These are phyloP conservation scores for Huntiella omanensis DNA, from an alignment of 2,329 filamentous ascomycete species.

Conservation along the genomic window DNA sequence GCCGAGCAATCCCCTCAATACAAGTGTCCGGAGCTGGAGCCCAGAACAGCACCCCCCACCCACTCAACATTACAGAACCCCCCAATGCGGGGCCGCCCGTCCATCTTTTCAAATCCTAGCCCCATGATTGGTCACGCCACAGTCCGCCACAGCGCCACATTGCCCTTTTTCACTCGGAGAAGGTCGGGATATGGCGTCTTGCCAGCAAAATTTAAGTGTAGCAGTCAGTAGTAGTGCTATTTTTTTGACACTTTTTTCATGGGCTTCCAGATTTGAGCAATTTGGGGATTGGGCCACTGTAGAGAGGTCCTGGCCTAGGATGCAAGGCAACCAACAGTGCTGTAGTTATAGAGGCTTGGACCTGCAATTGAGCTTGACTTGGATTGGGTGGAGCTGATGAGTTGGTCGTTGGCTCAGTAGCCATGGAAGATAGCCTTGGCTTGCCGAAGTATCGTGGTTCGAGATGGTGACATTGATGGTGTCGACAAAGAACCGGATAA, in stretches of 20 bases:
- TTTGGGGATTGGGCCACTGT: too few relatives aligned
- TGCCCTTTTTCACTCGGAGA: slow-evolving; percentile 20
- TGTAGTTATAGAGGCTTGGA: slow-evolving; percentile 12
- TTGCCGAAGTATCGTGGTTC: too few relatives aligned
- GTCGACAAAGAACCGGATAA: too few relatives aligned
- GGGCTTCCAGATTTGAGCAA: too few relatives aligned
- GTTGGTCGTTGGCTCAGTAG: too few relatives aligned
- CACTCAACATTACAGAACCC: neutral
- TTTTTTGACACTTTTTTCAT: slow-evolving; percentile 7
- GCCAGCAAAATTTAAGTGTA: too few relatives aligned
- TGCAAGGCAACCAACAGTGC: slow-evolving; percentile 19
- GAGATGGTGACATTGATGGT: neutral
- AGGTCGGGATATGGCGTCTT: slow-evolving; percentile 20
- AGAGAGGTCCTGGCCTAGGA: slow-evolving; percentile 17
- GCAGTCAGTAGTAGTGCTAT: neutral
- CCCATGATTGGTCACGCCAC: slow-evolving; percentile 19
- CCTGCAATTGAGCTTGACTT: slow-evolving; percentile 25
- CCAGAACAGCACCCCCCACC: neutral
- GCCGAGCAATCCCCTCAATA: too few relatives aligned
- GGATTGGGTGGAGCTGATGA: slow-evolving; percentile 8
- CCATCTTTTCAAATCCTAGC: slow-evolving; percentile 11
- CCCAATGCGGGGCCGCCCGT: slow-evolving; percentile 13
- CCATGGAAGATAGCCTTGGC: too few relatives aligned
- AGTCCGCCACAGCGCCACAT: slow-evolving; percentile 13
- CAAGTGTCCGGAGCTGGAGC: too few relatives aligned